Evolutionary conservation across 2,329 filamentous ascomycete genomes (phyloP).

Genomic region (Colletotrichum cuscutae): DNA sequence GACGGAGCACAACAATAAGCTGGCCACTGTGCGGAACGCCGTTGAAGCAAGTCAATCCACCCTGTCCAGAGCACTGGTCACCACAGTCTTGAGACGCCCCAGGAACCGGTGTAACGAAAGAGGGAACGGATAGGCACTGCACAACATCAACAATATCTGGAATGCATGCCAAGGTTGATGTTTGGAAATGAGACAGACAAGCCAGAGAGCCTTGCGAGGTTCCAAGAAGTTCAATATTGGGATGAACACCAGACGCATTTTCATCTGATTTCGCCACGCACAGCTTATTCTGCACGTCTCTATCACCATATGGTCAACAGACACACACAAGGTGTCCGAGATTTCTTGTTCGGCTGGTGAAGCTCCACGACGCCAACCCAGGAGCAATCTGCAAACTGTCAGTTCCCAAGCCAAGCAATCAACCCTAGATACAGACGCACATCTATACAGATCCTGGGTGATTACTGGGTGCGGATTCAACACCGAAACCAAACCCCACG

Average conservation of each 20-base stretch:
- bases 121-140: background rate
- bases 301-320: background rate
- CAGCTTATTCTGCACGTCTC: background rate
- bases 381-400: background rate
- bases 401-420: background rate
- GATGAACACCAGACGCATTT: background rate
- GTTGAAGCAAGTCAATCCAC: background rate
- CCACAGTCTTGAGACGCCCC: background rate
- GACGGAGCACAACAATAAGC: background rate
- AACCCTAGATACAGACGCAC: background rate
- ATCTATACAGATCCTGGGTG: background rate
- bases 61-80: background rate
- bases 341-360: background rate
- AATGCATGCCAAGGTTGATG: background rate
- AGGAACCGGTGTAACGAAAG: background rate
- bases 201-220: background rate
- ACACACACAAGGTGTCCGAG: background rate
- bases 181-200: conserved; percentile 6
- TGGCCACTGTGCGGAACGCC: background rate
- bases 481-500: too few relatives aligned
- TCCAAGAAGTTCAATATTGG: background rate
- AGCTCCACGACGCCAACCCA: background rate
- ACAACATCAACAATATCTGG: background rate
- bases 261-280: background rate
- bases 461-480: background rate